Conservation (phyloP, 1,284 basidiomycete species). For the Puccinia polysora region DNA sequence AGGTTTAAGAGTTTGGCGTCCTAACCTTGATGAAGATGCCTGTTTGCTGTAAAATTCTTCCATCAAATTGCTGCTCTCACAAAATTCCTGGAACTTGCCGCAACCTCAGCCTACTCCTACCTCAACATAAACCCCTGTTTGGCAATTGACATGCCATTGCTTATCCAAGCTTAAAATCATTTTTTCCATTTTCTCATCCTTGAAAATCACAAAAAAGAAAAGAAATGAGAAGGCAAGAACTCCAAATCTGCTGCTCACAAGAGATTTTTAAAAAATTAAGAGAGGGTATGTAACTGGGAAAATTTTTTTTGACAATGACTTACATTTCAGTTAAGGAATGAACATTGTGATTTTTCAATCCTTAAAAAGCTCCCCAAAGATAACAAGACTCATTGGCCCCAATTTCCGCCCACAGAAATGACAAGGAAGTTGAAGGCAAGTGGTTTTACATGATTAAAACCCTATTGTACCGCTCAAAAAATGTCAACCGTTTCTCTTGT, state of each 20-base stretch:
- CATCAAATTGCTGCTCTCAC: conserved; percentile 6
- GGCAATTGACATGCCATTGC: neutral
- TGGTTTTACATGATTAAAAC: conserved; percentile 16
- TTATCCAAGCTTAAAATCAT: conserved; percentile 24
- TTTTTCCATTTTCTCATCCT: conserved; percentile 18
- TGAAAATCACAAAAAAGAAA: conserved; percentile 2
- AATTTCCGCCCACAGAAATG: conserved; percentile 15
- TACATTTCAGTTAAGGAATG: neutral
- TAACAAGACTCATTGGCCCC: conserved; percentile 1
- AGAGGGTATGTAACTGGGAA: neutral
- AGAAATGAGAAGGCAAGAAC: conserved; percentile 3
- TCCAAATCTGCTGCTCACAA: neutral
- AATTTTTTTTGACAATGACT: neutral
- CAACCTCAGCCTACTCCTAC: neutral
- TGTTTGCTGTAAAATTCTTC: neutral
- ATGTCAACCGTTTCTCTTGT: neutral
- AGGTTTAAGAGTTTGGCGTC: conserved; percentile 3
- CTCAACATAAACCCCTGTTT: neutral
- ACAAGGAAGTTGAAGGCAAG: neutral
- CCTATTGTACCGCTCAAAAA: neutral
- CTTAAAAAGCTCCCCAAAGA: conserved; percentile 7
- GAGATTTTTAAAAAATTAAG: neutral
- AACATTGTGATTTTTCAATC: neutral
- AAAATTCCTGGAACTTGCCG: neutral
- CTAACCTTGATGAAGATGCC: neutral